Percentiles rank a stretch among this genome's conserved stretches.
Evolutionary conservation across 139 green algal species (phyloP).

Genomic region (Astrephomene gubernaculifera): DNA sequence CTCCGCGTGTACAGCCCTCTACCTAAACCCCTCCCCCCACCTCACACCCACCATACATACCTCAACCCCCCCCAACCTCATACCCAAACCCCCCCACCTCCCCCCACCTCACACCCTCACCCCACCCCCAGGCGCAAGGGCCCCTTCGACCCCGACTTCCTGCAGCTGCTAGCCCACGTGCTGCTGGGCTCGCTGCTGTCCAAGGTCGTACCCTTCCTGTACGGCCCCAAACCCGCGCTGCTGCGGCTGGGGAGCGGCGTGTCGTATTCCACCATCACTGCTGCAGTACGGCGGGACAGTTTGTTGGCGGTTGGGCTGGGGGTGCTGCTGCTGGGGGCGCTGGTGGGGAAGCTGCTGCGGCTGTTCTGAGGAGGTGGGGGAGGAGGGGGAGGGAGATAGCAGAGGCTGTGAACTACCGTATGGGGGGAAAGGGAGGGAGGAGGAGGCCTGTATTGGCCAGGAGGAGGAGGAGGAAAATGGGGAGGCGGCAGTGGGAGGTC

Average conservation of each 20-base stretch:
- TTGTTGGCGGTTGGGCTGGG: constrained; percentile 19
- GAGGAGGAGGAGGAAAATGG: too few species aligned
- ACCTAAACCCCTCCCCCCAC: too few species aligned
- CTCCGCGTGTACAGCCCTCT: too few species aligned
- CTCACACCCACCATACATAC: too few species aligned
- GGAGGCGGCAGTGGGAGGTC: too few species aligned
- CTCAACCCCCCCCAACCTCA: too few species aligned
- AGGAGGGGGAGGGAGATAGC: too few species aligned
- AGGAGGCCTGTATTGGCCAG: too few species aligned
- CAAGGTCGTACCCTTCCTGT: constrained; percentile 66
- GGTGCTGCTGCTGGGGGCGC: neutral
- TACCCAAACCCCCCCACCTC: too few species aligned
- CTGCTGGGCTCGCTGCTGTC: constrained; percentile 58
- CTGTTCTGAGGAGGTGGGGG: constrained; percentile 19
- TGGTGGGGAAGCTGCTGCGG: neutral
- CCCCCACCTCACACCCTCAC: too few species aligned
- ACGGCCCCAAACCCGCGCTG: constrained; percentile 63
- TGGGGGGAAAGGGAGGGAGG: too few species aligned
- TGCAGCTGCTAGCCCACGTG: constrained; percentile 65
- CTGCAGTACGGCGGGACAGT: constrained; percentile 54
- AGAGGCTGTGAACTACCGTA: too few species aligned
- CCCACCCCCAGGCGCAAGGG: constrained; percentile 45
- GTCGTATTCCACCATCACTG: constrained; percentile 58
- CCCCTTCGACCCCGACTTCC: constrained; percentile 62
- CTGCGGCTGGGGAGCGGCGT: constrained; percentile 54